Evolutionary conservation across 768 basidiomycete genomes (phyloP).

Genomic region (Tylopilus rubrobrunneus): DNA sequence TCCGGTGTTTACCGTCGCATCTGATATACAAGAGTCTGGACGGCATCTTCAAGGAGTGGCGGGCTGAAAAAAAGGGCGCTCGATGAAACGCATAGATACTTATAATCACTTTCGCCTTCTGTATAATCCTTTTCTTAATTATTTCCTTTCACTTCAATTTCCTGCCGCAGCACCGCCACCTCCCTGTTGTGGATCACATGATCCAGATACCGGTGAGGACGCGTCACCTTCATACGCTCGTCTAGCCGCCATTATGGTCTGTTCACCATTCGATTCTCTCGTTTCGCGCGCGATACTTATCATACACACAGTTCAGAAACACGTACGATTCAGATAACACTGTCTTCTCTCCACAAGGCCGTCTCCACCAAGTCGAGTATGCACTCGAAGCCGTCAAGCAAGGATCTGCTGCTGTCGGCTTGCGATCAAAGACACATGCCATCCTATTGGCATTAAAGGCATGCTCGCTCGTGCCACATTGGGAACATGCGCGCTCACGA

Average conservation of each 20-base stretch:
- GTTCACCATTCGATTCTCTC: constrained; percentile 6
- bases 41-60: constrained; percentile 92
- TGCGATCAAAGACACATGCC: constrained; percentile 93
- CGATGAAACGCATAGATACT: constrained; percentile 28
- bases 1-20: constrained; percentile 82
- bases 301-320: constrained; percentile 71
- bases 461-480: constrained; percentile 13
- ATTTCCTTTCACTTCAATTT: not conserved
- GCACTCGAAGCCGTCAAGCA: constrained; percentile 99
- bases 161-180: not conserved
- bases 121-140: constrained; percentile 8
- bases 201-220: constrained; percentile 23
- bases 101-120: not conserved
- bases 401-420: constrained; percentile 96
- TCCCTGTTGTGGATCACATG: constrained; percentile 19
- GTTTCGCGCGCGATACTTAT: constrained; percentile 2
- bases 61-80: constrained; percentile 75
- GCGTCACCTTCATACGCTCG: constrained; percentile 31
- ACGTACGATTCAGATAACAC: constrained; percentile 99
- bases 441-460: constrained; percentile 93
- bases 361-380: constrained; percentile 97
- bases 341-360: constrained; percentile 94
- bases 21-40: constrained; percentile 89
- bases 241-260: constrained; percentile 28
- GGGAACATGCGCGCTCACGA: constrained; percentile 3